Evolutionary conservation across 495 filamentous ascomycete genomes (phyloP).

Genomic region (Chlorociboria aeruginascens): DNA sequence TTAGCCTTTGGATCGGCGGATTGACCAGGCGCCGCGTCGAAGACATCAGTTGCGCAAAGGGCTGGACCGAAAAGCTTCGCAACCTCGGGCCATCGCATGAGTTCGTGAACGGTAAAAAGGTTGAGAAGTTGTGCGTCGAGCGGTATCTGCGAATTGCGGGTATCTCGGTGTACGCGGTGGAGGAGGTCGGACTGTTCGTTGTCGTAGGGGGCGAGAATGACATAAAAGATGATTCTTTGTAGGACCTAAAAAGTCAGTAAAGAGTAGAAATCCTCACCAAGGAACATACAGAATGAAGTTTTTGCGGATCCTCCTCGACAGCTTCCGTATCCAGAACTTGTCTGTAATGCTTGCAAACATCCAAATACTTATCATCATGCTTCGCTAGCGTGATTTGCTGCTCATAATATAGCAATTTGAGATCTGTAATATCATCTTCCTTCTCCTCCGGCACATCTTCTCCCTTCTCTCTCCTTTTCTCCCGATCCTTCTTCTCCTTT

Average conservation of each 20-base stretch:
- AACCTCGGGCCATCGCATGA: slow-evolving; percentile 97
- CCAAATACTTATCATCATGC: slow-evolving; percentile 93
- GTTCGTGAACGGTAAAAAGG: slow-evolving; percentile 86
- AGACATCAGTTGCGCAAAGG: slow-evolving; percentile 85
- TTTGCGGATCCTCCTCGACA: slow-evolving; percentile 76
- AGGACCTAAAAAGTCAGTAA: slow-evolving; percentile 49
- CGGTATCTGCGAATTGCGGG: slow-evolving; percentile 54
- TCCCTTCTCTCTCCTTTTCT: slow-evolving; percentile 64
- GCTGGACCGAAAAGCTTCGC: slow-evolving; percentile 76
- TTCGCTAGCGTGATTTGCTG: slow-evolving; percentile 91
- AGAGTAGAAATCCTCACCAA: neutral
- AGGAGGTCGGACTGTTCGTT: slow-evolving; percentile 97
- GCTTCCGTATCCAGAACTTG: slow-evolving; percentile 92
- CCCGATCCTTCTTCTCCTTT: slow-evolving; percentile 74
- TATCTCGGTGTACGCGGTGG: slow-evolving; percentile 72
- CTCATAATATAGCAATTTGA: slow-evolving; percentile 93
- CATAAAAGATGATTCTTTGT: slow-evolving; percentile 90
- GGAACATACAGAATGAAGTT: slow-evolving; percentile 64
- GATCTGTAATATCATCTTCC: slow-evolving; percentile 86
- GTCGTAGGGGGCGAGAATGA: slow-evolving; percentile 92
- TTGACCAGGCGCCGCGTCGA: slow-evolving; percentile 49
- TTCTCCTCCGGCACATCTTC: slow-evolving; percentile 67
- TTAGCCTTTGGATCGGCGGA: slow-evolving; percentile 62
- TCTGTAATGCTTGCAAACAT: slow-evolving; percentile 93
- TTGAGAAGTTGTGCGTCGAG: slow-evolving; percentile 73